Evolutionary conservation across 129 eudicot species (phyloP).

Genomic region (Artemisia tridentata): DNA sequence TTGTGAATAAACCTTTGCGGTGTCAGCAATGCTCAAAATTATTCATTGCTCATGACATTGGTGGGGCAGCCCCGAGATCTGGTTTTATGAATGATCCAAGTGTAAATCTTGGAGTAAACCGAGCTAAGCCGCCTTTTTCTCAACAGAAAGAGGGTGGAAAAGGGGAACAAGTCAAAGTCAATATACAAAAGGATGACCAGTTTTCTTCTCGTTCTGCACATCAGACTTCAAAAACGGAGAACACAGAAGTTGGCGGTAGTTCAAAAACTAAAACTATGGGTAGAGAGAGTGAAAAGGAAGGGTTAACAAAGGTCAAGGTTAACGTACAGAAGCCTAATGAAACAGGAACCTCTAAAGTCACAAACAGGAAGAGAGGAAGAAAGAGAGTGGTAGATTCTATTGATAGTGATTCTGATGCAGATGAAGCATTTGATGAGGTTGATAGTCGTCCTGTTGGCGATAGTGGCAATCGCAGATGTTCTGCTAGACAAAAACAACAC

Average conservation of each 20-base stretch:
- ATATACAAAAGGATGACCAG: constrained; percentile 27
- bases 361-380: constrained; percentile 46
- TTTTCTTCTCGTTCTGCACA: constrained; percentile 24
- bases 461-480: constrained; percentile 33
- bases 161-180: constrained; percentile 27
- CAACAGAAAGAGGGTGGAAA: constrained; percentile 30
- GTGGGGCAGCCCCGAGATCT: constrained; percentile 20
- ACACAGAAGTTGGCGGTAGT: constrained; percentile 28
- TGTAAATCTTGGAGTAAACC: constrained; percentile 19
- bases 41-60: constrained; percentile 47
- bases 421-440: constrained; percentile 21
- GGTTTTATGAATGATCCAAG: constrained; percentile 18
- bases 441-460: constrained; percentile 26
- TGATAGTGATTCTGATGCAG: constrained; percentile 40
- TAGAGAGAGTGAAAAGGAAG: constrained; percentile 24
- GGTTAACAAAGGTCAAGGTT: constrained; percentile 16
- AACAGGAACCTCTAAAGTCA: constrained; percentile 31
- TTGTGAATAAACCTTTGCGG: constrained; percentile 34
- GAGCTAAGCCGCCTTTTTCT: constrained; percentile 32
- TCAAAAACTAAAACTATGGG: constrained; percentile 18
- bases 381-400: constrained; percentile 41
- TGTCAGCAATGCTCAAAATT: constrained; percentile 57
- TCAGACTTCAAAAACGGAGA: constrained; percentile 19
- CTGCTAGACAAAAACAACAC: constrained; percentile 46
- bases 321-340: constrained; percentile 25